A percentile compares a stretch with the other conserved stretches of the same genome.
phyloP scores from a whole-genome alignment of 495 filamentous ascomycete species.

The Penicillium egyptiacum region DNA sequence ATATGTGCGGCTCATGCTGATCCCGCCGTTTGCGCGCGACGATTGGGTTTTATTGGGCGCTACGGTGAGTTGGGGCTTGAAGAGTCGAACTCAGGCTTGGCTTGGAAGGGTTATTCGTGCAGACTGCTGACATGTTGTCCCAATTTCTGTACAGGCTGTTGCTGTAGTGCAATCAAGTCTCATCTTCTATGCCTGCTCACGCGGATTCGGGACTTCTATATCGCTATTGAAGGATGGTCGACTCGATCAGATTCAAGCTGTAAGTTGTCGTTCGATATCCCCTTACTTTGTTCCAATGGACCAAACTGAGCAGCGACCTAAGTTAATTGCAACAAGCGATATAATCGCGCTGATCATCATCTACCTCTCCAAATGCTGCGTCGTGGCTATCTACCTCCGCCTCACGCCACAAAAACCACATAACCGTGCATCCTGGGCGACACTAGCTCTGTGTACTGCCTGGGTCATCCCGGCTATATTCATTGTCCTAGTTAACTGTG shows the following conservation, averaged over 20 bases:
- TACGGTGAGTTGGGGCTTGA: constrained; percentile 30
- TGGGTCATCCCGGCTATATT: constrained; percentile 40
- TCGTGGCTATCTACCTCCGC: constrained; percentile 47
- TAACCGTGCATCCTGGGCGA: constrained; percentile 36
- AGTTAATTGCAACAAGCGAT: constrained; percentile 40
- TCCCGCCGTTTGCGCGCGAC: constrained; percentile 40
- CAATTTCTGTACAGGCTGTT: constrained; percentile 23
- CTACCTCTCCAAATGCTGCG: constrained; percentile 50
- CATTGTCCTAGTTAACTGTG: constrained; percentile 41
- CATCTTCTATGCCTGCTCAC: constrained; percentile 35
- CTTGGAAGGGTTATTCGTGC: neutral
- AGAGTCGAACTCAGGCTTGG: neutral
- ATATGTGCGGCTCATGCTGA: constrained; percentile 43
- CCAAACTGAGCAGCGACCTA: constrained; percentile 17
- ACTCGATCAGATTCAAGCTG: constrained; percentile 39
- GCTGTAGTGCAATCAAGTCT: constrained; percentile 38
- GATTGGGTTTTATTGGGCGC: constrained; percentile 41
- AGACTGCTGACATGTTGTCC: neutral
- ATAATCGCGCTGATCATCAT: constrained; percentile 46
- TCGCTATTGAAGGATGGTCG: constrained; percentile 31
- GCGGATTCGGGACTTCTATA: constrained; percentile 45
- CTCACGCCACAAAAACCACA: constrained; percentile 48
- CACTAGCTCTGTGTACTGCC: constrained; percentile 34
- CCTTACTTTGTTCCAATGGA: neutral
- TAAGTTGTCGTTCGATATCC: constrained; percentile 15